Conservation (phyloP, 1,284 basidiomycete species). For the Fomitiporia mediterranea region DNA sequence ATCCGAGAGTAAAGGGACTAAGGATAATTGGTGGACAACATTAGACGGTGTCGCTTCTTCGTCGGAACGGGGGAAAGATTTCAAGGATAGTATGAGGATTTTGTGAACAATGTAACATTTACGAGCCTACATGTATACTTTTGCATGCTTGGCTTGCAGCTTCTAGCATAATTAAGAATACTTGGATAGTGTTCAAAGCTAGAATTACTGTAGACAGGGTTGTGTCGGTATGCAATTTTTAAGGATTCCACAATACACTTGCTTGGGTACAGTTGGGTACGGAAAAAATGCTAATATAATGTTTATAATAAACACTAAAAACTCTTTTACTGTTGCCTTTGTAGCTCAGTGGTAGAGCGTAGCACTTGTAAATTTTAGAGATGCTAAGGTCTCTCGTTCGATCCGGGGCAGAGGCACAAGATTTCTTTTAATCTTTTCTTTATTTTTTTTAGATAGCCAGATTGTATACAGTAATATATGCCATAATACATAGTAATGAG, state of each 20-base stretch:
- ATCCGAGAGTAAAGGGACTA: not conserved
- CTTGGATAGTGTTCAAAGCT: no score
- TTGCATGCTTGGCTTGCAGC: no score
- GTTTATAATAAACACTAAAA: no score
- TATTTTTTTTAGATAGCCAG: not conserved
- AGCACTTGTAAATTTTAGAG: not conserved
- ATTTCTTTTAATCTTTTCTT: not conserved
- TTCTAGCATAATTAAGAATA: no score
- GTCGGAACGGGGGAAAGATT: not conserved
- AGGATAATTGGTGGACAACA: slow-evolving; percentile 14
- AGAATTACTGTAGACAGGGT: no score
- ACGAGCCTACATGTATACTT: no score
- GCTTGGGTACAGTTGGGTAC: no score
- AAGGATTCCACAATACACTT: no score
- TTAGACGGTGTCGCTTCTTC: not conserved
- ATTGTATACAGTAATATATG: no score
- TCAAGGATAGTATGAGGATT: slow-evolving; percentile 1
- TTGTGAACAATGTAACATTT: not conserved
- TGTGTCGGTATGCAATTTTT: no score
- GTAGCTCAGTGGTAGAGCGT: slow-evolving; percentile 15
- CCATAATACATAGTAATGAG: no score
- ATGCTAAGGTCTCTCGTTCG: slow-evolving; percentile 13
- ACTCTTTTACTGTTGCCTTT: not conserved
- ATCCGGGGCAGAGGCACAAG: slow-evolving; percentile 8
- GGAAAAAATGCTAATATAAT: no score